Evolutionary conservation across 345 rosid species (phyloP).

Genomic region (Corchorus capsularis): DNA sequence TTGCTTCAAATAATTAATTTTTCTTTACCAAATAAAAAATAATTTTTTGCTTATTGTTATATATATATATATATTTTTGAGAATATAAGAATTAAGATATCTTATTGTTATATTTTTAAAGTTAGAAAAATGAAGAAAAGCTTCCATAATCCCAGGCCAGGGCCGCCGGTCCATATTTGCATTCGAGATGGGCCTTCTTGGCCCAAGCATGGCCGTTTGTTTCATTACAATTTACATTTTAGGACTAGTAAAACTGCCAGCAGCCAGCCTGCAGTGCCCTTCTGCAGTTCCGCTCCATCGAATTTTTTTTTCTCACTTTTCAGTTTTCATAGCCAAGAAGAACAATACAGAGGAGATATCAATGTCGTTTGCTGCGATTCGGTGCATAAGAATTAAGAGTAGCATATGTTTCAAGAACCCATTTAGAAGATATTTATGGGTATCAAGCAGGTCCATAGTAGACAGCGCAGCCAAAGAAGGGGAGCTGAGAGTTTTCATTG

Average conservation of each 20-base stretch:
- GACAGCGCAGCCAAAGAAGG: conserved; percentile 62
- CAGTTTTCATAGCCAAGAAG: background rate
- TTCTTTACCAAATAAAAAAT: too few species aligned
- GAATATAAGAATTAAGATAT: too few species aligned
- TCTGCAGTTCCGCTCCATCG: background rate
- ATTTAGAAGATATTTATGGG: conserved; percentile 37
- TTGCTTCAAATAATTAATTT: too few species aligned
- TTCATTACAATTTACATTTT: background rate
- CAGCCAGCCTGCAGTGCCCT: background rate
- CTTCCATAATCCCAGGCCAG: background rate
- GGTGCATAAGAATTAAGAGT: background rate
- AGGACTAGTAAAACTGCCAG: background rate
- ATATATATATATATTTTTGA: too few species aligned
- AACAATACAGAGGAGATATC: background rate
- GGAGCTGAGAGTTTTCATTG: conserved; percentile 77
- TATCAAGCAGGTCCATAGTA: conserved; percentile 39
- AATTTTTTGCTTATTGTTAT: too few species aligned
- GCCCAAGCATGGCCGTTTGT: background rate
- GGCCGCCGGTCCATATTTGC: background rate
- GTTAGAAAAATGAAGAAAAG: too few species aligned
- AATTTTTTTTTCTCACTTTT: background rate
- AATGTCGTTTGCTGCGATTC: conserved; percentile 3
- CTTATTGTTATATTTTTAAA: too few species aligned
- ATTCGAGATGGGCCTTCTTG: background rate
- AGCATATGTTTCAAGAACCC: conserved; percentile 6